Base-by-base conservation (phyloP, 2,329 filamentous ascomycete genomes). In the Coniochaeta pulveracea region DNA sequence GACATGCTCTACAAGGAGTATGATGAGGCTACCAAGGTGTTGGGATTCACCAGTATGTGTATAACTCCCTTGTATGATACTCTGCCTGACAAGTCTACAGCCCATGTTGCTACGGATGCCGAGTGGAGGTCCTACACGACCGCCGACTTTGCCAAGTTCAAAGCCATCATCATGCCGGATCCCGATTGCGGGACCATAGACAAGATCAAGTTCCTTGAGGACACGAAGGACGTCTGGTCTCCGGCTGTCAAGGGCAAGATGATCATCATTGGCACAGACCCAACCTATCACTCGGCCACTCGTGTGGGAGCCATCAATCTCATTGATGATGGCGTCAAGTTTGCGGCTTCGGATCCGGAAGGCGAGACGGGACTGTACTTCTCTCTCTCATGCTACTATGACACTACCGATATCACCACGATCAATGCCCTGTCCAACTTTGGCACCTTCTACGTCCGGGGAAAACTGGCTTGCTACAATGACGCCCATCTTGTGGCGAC, bases 141-240 rank as follows among this genome's bases (percentile, higher is more conserved):
- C 3, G 48, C 47, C 22, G 60, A 65, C 37, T 63, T 63, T 44
- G 51, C 57, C 28, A 48, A 52, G 35, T 65, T 54, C 54, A 61
- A 59, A 43, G 60, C 60, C 10, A 58, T 65, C 33, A 45, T 65
- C 34, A 47, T 64, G 23, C 54, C 57, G 6, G 61, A 65, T 37
- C 52, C 57, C 9, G 45, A 49, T 29, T 56, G 55, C 37, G 48
- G 46, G 6, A 41, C 37, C 6, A 42, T 45, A 10, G 37, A 34
- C 33, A 40, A 43, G 10, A 49, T 63, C 36, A 42, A 50, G 18
- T 58, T 61, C 35, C 46, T 63, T 8, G 47, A 54, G 19, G 50
- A 54, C 23, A 58, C 57, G 16, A 60, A 60, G 37, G 41, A 45
- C 4, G 41, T 43, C 8, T 63, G 60, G 60, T 54, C 54, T 6